Evolutionary conservation across 805 yeast species (phyloP), one percentile per base, ranked within the genome.

Genomic region (Yarrowia bubula): DNA sequence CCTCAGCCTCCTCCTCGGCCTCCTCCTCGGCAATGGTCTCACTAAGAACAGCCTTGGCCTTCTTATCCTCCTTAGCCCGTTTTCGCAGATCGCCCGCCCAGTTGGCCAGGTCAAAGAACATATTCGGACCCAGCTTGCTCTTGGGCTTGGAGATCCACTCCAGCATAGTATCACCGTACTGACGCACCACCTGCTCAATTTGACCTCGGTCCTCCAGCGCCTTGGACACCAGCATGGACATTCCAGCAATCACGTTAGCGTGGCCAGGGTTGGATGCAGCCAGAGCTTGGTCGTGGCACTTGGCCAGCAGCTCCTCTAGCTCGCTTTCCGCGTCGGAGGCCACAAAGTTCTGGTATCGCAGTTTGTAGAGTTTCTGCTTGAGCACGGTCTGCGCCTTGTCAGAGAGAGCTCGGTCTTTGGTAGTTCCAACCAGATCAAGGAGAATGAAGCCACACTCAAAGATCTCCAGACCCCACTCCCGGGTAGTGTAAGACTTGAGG

Each of bases 31-130:
- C 11, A 11, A 48, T 14, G 17, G 55, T 48, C 55, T 35, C 55
- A 4, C n/a, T 17, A 11, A 48, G 55, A 11, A 15, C 61, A 5
- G 32, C 61, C 38, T 41, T 18, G 17, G 13, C 47, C 61, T 58
- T 58, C 33, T 39, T 33, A 22, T 43, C 51, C 28, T 43, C 44
- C 55, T 48, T 48, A 31, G 55, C 41, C 3, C 47, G 37, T 39
- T 61, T 61, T 17, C 57, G 38, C 31, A 61, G 10, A 15, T 61
- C 57, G 11, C 39, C 41, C 13, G 88, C 73, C 92, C 95, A 92
- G 76, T 91, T 91, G 71, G 89, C 82, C 67, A 90, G 84, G 70
- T 92, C 97, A 69, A 85, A 81, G 73, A 89, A 91, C 71, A 89
- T 73, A 11, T 83, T 77, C 8, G 87, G 78, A 18, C 81, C 81